These are phyloP conservation scores for Boletellus emodensis DNA, from an alignment of 768 basidiomycete species.

Conservation along the genomic window DNA sequence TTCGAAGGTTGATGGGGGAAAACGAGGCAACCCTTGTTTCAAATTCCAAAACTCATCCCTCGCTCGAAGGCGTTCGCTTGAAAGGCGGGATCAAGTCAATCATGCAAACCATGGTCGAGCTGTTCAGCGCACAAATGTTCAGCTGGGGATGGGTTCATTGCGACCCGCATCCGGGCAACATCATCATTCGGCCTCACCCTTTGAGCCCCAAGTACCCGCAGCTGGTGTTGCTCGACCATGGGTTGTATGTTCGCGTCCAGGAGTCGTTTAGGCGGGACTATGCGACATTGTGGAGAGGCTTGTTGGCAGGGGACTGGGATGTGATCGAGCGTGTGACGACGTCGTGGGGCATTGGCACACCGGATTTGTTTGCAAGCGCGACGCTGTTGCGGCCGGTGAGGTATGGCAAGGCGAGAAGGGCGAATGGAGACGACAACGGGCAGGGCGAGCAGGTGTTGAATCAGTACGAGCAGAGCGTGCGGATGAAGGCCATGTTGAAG, in stretches of 20 bases:
- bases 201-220: conserved; percentile 38
- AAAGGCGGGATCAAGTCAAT: conserved; percentile 59
- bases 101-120: conserved; percentile 84
- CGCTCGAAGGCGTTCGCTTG: conserved; percentile 30
- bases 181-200: conserved; percentile 57
- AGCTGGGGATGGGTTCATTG: conserved; percentile 90
- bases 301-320: conserved; percentile 53
- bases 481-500: conserved; percentile 64
- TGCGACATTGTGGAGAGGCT: conserved; percentile 69
- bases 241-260: conserved; percentile 74
- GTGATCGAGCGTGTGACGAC: conserved; percentile 48
- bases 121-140: conserved; percentile 89
- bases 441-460: conserved; percentile 34
- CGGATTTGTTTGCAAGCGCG: conserved; percentile 71
- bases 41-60: neutral
- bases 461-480: conserved; percentile 65
- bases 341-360: conserved; percentile 66
- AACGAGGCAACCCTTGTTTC: neutral
- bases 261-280: conserved; percentile 72
- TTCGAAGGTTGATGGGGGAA: conserved; percentile 57
- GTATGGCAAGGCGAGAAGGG: conserved; percentile 24
- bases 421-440: conserved; percentile 7
- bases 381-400: conserved; percentile 61
- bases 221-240: conserved; percentile 88
- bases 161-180: conserved; percentile 73